These are phyloP conservation scores for Centella asiatica DNA, from an alignment of 129 eudicot species.

Conservation along the genomic window DNA sequence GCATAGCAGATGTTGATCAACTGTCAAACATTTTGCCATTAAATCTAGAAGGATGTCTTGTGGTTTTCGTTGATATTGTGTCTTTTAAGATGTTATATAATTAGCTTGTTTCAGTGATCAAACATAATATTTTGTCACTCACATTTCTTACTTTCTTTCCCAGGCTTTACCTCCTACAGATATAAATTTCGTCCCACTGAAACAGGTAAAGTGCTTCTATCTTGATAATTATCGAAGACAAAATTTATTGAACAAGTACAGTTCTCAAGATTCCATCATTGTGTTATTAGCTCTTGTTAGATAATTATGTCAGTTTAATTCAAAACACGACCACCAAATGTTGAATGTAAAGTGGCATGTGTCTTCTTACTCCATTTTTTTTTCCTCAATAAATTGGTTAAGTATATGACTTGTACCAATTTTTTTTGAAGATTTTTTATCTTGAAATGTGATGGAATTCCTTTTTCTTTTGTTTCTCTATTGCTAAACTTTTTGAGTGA, in stretches of 20 bases:
- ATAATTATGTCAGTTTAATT: too few species aligned
- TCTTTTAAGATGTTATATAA: too few species aligned
- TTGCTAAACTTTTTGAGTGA: background rate
- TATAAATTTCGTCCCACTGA: slow-evolving; percentile 77
- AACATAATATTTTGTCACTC: background rate
- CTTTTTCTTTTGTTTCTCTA: too few species aligned
- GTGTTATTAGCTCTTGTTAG: too few species aligned
- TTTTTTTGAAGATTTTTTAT: too few species aligned
- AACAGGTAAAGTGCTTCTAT: slow-evolving; percentile 54
- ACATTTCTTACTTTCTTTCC: slow-evolving; percentile 1
- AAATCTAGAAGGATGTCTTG: background rate
- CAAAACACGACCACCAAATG: background rate
- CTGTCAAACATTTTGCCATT: background rate
- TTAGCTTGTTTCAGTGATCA: too few species aligned
- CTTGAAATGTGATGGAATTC: too few species aligned
- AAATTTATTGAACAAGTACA: background rate
- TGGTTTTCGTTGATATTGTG: too few species aligned
- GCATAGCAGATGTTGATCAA: background rate
- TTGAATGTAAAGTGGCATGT: background rate
- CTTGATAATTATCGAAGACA: background rate
- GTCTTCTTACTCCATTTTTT: background rate
- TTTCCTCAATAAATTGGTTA: background rate
- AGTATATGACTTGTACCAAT: background rate
- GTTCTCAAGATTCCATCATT: too few species aligned
- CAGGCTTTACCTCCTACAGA: slow-evolving; percentile 90